Evolutionary conservation across 495 filamentous ascomycete species (phyloP), one percentile per base, ranked within the genome.

Genomic region (Jackrogersella minutella): DNA sequence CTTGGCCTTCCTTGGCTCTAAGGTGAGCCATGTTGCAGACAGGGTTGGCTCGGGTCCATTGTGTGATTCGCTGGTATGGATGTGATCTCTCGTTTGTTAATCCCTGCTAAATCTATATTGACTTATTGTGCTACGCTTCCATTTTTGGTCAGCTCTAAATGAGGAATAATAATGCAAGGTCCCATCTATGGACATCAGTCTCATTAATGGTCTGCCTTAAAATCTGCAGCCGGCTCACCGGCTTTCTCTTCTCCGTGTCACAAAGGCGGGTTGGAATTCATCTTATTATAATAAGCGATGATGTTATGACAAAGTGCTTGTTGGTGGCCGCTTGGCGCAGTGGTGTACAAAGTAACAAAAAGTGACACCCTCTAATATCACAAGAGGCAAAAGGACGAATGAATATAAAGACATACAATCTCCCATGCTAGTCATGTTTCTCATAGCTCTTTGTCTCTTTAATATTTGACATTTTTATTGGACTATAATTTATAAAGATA

Each of bases 81-180:
- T 39, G 34, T 57, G 51, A 52, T 50, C 28, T 62, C 26, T 64
- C 56, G 37, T 58, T 28, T 31, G 37, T 22, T 58, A 53, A 69
- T 46, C 66, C 66, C 37, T 69, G 66, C 33, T 40, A 30, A 14
- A 28, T 61, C 41, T 54, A 61, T 57, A 58, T 57, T 64, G 61
- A 62, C 64, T 69, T 62, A 61, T 44, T 64, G 66, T 61, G 50
- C 50, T 16, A 58, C 55, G 14, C 41, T 53, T 57, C 66, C 66
- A 62, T 52, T 47, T 62, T 61, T 41, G 56, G 33, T 44, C 28
- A 46, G 19, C 52, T 58, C 51, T 52, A 64, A 61, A 64, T 64
- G 60, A 69, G 61, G 51, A 60, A 61, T 69, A 60, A 61, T 69
- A 61, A 69, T 69, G 66, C 60, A 69, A 69, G 66, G 66, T 68